Evolutionary conservation across 305 asterid genomes (phyloP).

Genomic region (Euphrasia arctica): DNA sequence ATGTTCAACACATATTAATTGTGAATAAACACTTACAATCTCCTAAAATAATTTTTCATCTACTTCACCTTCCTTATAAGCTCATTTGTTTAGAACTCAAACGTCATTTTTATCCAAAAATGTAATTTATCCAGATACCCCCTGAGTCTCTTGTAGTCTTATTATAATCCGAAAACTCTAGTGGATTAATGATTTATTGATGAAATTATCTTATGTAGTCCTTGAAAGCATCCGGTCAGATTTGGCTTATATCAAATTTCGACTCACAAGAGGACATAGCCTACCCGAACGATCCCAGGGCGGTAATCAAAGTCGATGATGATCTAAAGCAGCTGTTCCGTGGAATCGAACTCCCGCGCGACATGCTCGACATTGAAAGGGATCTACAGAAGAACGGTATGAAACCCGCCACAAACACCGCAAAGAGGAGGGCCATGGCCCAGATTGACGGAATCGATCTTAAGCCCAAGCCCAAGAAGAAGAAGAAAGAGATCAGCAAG

Average conservation of each 20-base stretch:
- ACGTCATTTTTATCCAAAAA: no score
- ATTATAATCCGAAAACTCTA: background rate
- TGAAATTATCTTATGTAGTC: background rate
- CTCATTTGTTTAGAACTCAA: no score
- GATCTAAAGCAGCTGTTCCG: slow-evolving; percentile 6
- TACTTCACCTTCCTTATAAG: background rate
- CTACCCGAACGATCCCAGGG: slow-evolving; percentile 5
- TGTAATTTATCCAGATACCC: background rate
- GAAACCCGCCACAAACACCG: slow-evolving; percentile 10
- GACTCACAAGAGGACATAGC: slow-evolving; percentile 12
- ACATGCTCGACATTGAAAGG: slow-evolving; percentile 13
- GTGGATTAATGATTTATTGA: background rate
- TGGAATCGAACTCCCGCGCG: slow-evolving; percentile 6
- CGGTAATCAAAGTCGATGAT: slow-evolving; percentile 1
- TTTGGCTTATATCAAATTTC: slow-evolving; percentile 1
- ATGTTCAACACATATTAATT: background rate
- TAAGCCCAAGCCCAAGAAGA: slow-evolving; percentile 12
- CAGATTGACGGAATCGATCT: background rate
- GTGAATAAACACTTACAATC: background rate
- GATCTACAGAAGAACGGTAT: slow-evolving; percentile 13
- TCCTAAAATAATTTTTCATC: background rate
- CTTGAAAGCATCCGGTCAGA: background rate
- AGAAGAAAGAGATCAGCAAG: slow-evolving; percentile 15
- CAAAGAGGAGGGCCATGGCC: slow-evolving; percentile 11
- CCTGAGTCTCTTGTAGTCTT: background rate